phyloP scores from a whole-genome alignment of 805 yeast species.

The Saccharomycopsis synnaedendra region DNA sequence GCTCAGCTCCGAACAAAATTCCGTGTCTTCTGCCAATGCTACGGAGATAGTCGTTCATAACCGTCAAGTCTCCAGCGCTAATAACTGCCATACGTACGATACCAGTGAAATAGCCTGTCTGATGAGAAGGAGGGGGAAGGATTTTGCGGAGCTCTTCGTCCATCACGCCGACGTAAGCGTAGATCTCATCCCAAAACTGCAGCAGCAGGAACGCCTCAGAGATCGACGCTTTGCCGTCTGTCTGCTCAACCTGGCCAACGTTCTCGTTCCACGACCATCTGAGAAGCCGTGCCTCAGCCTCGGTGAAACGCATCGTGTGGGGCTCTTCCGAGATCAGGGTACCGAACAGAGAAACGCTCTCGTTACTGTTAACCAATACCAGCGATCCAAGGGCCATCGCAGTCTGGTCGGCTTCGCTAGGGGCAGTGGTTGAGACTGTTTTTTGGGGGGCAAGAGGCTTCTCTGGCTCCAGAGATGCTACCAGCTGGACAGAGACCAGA shows the following conservation, averaged over 20 bases:
- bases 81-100: conserved; percentile 16
- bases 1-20: conserved; percentile 17
- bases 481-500: conserved; percentile 8
- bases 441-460: not conserved
- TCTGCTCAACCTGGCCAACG: not conserved
- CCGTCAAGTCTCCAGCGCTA: conserved; percentile 12
- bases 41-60: conserved; percentile 15
- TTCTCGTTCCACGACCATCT: conserved; percentile 16
- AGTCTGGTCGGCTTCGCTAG: not conserved
- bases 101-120: conserved; percentile 16
- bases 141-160: conserved; percentile 12
- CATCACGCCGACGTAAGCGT: conserved; percentile 7
- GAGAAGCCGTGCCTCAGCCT: conserved; percentile 9
- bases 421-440: not conserved
- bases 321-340: not conserved
- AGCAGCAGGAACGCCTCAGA: conserved; percentile 12
- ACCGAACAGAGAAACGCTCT: not conserved
- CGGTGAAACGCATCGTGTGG: conserved; percentile 8
- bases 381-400: conserved; percentile 4
- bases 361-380: not conserved
- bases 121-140: conserved; percentile 16
- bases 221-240: conserved; percentile 4
- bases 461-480: not conserved
- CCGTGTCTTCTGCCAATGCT: conserved; percentile 17
- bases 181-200: conserved; percentile 17